Percentiles rank a stretch among this genome's conserved stretches.
These are phyloP conservation scores for Herpetomonas tarakana DNA, from an alignment of 208 protist species.

Conservation along the genomic window DNA sequence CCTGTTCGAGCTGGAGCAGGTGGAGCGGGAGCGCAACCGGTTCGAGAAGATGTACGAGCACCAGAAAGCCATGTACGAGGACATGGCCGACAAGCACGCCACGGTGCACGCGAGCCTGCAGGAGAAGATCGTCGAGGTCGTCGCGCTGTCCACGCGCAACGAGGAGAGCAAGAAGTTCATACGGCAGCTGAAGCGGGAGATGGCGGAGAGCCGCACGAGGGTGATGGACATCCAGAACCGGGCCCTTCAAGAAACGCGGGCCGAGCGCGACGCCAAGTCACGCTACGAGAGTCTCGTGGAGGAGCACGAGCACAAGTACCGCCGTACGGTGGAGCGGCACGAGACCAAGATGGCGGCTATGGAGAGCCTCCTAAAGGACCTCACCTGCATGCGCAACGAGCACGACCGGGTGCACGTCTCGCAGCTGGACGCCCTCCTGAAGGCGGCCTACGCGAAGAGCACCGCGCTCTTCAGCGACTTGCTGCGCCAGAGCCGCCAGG, in stretches of 20 bases:
- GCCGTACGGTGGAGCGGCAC: slow-evolving; percentile 49
- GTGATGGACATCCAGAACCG: slow-evolving; percentile 85
- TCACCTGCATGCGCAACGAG: slow-evolving; percentile 61
- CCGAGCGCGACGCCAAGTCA: slow-evolving; percentile 41
- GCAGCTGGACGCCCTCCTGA: slow-evolving; percentile 79
- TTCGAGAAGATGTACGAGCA: slow-evolving; percentile 90
- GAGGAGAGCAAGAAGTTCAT: slow-evolving; percentile 90
- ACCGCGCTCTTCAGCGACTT: slow-evolving; percentile 82
- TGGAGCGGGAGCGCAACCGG: slow-evolving; percentile 75
- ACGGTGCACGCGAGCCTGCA: slow-evolving; percentile 74
- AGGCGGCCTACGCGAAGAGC: slow-evolving; percentile 83
- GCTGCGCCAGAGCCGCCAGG: slow-evolving; percentile 68
- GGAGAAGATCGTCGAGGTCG: slow-evolving; percentile 85
- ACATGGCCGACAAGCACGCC: slow-evolving; percentile 69
- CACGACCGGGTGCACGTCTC: slow-evolving; percentile 60
- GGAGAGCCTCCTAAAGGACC: slow-evolving; percentile 72
- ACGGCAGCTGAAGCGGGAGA: slow-evolving; percentile 87
- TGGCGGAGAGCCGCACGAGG: slow-evolving; percentile 69
- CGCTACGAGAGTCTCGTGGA: slow-evolving; percentile 55
- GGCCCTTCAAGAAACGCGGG: slow-evolving; percentile 53
- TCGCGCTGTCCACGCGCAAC: slow-evolving; percentile 82
- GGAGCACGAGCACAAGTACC: slow-evolving; percentile 63
- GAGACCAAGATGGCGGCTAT: slow-evolving; percentile 60
- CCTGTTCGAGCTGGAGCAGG: slow-evolving; percentile 42
- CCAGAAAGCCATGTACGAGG: slow-evolving; percentile 80